These are phyloP conservation scores for Viola pubescens DNA, from an alignment of 441 rosid genomes.

Conservation along the genomic window DNA sequence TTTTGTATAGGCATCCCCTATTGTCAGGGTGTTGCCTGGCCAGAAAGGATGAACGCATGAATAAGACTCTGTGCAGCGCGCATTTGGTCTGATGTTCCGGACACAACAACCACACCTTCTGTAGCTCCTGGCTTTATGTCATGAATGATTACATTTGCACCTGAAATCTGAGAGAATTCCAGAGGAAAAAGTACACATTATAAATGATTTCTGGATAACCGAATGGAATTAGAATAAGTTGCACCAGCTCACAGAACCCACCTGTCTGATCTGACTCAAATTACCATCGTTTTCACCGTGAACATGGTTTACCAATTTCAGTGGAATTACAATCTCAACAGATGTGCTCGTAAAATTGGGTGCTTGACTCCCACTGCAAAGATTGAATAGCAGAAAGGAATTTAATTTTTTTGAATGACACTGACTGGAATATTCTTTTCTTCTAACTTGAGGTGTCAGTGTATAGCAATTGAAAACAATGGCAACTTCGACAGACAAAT, in stretches of 20 bases:
- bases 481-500: too few species aligned
- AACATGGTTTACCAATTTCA: conserved; percentile 57
- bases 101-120: conserved; percentile 48
- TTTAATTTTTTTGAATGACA: background rate
- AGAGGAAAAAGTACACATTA: background rate
- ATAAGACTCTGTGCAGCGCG: conserved; percentile 63
- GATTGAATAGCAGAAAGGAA: conserved; percentile 10
- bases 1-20: background rate
- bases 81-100: conserved; percentile 59
- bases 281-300: conserved; percentile 75
- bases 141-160: conserved; percentile 52
- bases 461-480: too few species aligned
- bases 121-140: conserved; percentile 55
- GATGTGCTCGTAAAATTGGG: conserved; percentile 81
- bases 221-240: background rate
- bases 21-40: conserved; percentile 23
- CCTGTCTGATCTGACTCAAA: conserved; percentile 80
- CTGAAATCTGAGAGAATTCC: conserved; percentile 41
- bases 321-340: conserved; percentile 75
- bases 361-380: conserved; percentile 63
- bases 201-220: background rate
- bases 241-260: conserved; percentile 15
- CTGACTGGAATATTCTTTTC: conserved; percentile 24
- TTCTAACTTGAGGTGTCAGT: conserved; percentile 46
- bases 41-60: conserved; percentile 60